Conservation (phyloP, 192 early-diverging fungal genomes). For the Rhizophlyctis rosea region DNA sequence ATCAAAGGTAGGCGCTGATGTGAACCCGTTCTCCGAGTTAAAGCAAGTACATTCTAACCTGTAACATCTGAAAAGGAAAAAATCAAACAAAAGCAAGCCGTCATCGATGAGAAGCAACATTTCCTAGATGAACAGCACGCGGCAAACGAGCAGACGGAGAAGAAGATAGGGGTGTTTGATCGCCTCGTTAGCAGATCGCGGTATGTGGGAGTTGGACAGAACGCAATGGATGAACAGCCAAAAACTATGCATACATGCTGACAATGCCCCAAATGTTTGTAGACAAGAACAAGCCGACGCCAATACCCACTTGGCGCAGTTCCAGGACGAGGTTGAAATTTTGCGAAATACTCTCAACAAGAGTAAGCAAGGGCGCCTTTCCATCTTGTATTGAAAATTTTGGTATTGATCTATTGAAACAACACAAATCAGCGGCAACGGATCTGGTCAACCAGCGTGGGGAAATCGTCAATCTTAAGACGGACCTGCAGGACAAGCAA, state of each 20-base stretch:
- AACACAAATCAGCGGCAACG: constrained; percentile 41
- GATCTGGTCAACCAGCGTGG: constrained; percentile 43
- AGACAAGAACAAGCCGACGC: constrained; percentile 44
- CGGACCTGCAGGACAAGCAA: constrained; percentile 43
- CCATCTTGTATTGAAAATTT: background rate
- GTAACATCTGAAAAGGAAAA: constrained; percentile 40
- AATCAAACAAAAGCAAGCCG: constrained; percentile 35
- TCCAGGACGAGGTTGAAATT: constrained; percentile 57
- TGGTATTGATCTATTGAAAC: constrained; percentile 2
- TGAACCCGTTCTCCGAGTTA: background rate
- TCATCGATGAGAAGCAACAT: constrained; percentile 50
- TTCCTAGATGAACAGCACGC: constrained; percentile 46
- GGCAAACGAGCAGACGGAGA: constrained; percentile 49
- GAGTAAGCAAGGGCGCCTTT: constrained; percentile 20
- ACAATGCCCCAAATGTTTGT: background rate
- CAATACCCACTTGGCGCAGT: constrained; percentile 33
- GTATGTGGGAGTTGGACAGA: constrained; percentile 21
- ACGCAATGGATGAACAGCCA: background rate
- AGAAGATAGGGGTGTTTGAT: constrained; percentile 47
- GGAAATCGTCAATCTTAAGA: constrained; percentile 46
- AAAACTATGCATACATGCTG: constrained; percentile 15
- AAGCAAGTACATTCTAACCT: background rate
- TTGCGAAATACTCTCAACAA: constrained; percentile 50
- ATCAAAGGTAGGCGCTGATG: constrained; percentile 30
- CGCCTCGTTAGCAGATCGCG: constrained; percentile 46